phyloP scores from a whole-genome alignment of 331 rosid genomes.

The Acacia pycnantha region DNA sequence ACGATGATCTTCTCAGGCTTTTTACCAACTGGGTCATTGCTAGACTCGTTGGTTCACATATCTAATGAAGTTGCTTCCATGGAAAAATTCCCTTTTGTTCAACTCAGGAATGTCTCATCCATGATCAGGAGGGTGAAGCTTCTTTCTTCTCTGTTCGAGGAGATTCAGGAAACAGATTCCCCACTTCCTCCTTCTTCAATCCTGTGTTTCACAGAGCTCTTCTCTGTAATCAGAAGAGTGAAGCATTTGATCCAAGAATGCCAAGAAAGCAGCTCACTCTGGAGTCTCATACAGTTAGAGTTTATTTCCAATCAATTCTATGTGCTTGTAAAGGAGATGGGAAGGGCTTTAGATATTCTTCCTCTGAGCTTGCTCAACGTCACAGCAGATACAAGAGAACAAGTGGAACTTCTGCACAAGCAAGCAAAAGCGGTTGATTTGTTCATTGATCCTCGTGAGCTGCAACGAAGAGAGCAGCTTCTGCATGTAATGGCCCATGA shows the following conservation, averaged over 20 bases:
- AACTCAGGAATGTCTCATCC: slow-evolving; percentile 60
- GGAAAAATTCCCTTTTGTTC: slow-evolving; percentile 58
- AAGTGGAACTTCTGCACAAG: slow-evolving; percentile 80
- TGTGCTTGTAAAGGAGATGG: slow-evolving; percentile 76
- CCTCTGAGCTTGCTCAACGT: slow-evolving; percentile 72
- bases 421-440: slow-evolving; percentile 70
- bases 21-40: slow-evolving; percentile 68
- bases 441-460: slow-evolving; percentile 50
- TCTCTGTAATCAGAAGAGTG: slow-evolving; percentile 68
- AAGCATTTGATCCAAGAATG: slow-evolving; percentile 66
- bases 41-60: slow-evolving; percentile 65
- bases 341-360: slow-evolving; percentile 83
- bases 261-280: slow-evolving; percentile 68
- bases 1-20: slow-evolving; percentile 52
- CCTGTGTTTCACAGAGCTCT: slow-evolving; percentile 84
- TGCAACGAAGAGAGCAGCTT: slow-evolving; percentile 63
- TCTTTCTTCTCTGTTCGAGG: slow-evolving; percentile 82
- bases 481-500: slow-evolving; percentile 62
- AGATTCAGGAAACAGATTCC: slow-evolving; percentile 59
- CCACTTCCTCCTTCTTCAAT: slow-evolving; percentile 80
- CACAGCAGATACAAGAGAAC: slow-evolving; percentile 72
- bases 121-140: slow-evolving; percentile 84
- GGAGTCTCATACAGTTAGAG: slow-evolving; percentile 75
- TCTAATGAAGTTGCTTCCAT: slow-evolving; percentile 62
- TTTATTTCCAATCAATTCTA: slow-evolving; percentile 61